Conservation (phyloP, 2,329 filamentous ascomycete genomes). For the Fonsecaea erecta region DNA sequence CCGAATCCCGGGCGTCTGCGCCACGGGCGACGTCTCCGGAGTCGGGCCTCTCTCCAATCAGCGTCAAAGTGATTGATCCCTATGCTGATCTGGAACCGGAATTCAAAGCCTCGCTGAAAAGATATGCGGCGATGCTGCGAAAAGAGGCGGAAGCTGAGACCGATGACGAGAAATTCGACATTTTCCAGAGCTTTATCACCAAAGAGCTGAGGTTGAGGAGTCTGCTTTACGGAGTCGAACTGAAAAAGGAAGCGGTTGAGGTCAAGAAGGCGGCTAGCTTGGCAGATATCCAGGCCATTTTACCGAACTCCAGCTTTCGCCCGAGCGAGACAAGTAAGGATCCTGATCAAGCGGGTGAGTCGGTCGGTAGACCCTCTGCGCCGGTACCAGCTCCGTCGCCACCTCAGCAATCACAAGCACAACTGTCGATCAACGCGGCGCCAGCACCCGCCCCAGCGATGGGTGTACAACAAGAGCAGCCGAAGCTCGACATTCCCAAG, state of each 20-base stretch:
- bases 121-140: conserved; percentile 60
- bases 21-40: conserved; percentile 9
- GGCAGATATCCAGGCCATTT: conserved; percentile 24
- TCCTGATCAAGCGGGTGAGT: background rate
- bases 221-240: conserved; percentile 55
- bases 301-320: conserved; percentile 18
- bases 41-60: conserved; percentile 1
- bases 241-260: conserved; percentile 40
- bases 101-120: conserved; percentile 60
- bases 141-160: conserved; percentile 54
- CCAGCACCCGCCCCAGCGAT: background rate
- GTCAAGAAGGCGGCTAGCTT: conserved; percentile 31
- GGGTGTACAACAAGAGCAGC: background rate
- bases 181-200: conserved; percentile 57
- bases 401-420: background rate
- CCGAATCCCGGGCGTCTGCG: conserved; percentile 22
- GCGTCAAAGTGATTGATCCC: conserved; percentile 48
- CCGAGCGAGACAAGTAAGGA: background rate
- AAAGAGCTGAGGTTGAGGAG: conserved; percentile 55
- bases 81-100: conserved; percentile 61
- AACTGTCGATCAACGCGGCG: background rate
- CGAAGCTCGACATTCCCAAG: background rate
- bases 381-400: background rate
- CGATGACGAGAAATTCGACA: conserved; percentile 58
- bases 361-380: background rate